Conservation (phyloP, 2,329 filamentous ascomycete species). For the Ophiostoma angusticollis region DNA sequence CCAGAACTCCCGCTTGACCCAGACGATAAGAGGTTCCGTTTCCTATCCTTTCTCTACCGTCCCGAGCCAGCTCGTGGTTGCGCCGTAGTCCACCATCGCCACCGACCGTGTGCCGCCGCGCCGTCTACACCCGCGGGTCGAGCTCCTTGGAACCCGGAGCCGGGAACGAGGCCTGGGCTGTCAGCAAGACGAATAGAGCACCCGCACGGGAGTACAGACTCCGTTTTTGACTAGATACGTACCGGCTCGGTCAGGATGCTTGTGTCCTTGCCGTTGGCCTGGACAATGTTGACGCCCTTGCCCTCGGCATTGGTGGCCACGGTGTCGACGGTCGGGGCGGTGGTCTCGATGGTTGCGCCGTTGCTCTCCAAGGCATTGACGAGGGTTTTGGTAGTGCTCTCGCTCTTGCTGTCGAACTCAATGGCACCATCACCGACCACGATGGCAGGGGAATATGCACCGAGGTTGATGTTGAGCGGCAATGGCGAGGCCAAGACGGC, state of each 20-base stretch:
- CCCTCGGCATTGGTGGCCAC: not conserved
- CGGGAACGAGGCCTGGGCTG: not conserved
- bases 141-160: not conserved
- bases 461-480: slow-evolving; percentile 26
- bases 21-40: too few relatives aligned
- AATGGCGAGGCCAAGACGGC: slow-evolving; percentile 4
- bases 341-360: not conserved
- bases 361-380: not conserved
- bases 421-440: slow-evolving; percentile 20
- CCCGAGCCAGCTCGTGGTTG: too few relatives aligned
- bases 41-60: too few relatives aligned
- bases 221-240: too few relatives aligned
- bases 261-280: not conserved
- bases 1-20: too few relatives aligned
- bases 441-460: slow-evolving; percentile 30
- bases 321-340: not conserved
- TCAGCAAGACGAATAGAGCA: not conserved
- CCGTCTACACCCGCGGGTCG: not conserved
- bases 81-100: too few relatives aligned
- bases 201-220: too few relatives aligned
- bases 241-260: slow-evolving; percentile 4
- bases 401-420: not conserved
- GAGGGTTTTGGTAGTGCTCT: not conserved
- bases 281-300: not conserved
- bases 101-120: too few relatives aligned